These are phyloP conservation scores for Suillus clintonianus DNA, from an alignment of 768 basidiomycete species.

Conservation along the genomic window DNA sequence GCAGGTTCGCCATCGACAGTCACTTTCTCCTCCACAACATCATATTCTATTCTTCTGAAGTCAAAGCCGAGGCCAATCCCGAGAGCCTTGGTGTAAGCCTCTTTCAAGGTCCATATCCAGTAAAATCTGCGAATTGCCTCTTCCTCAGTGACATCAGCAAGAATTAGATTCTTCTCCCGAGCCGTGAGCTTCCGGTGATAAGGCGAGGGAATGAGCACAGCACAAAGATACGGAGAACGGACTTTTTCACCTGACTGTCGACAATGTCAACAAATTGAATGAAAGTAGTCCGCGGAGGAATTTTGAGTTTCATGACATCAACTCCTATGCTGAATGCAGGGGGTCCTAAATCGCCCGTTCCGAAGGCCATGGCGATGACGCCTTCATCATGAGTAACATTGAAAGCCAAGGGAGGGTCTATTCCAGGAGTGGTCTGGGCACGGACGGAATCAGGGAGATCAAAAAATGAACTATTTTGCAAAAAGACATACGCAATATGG, in stretches of 20 bases:
- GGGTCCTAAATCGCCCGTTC: conserved; percentile 48
- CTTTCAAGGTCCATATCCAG: conserved; percentile 89
- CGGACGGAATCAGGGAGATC: conserved; percentile 9
- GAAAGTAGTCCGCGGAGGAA: conserved; percentile 61
- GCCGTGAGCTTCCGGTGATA: conserved; percentile 39
- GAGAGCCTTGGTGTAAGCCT: conserved; percentile 88
- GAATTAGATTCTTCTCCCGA: conserved; percentile 34
- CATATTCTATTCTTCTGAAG: conserved; percentile 74
- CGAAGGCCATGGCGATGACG: conserved; percentile 66
- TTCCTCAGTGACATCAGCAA: conserved; percentile 41
- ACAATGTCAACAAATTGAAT: conserved; percentile 63
- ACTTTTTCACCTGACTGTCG: conserved; percentile 57
- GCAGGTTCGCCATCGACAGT: conserved; percentile 60
- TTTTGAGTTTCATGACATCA: conserved; percentile 77
- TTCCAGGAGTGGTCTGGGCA: conserved; percentile 43
- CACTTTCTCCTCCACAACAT: conserved; percentile 51
- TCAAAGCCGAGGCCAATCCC: conserved; percentile 84
- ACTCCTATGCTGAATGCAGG: conserved; percentile 65
- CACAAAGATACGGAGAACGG: background rate
- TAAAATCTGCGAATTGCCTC: conserved; percentile 68
- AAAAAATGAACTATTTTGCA: background rate
- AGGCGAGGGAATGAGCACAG: conserved; percentile 10
- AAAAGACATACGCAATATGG: conserved; percentile 70
- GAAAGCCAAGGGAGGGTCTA: conserved; percentile 65
- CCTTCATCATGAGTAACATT: conserved; percentile 84